A percentile compares a stretch with the other conserved stretches of the same genome.
phyloP scores from a whole-genome alignment of 805 yeast species.

The Saturnispora bothae region DNA sequence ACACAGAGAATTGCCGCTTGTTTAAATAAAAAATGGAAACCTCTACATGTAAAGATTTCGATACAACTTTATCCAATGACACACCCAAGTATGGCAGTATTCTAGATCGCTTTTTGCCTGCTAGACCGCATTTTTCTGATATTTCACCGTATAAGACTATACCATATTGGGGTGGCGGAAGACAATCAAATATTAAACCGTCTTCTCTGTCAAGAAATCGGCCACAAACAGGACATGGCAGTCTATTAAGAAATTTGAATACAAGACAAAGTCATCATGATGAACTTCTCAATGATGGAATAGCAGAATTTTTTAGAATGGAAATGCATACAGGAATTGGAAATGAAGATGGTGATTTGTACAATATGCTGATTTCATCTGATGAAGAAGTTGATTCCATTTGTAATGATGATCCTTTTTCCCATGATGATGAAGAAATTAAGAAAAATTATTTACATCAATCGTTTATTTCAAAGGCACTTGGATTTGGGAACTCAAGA shows the following conservation, averaged over 20 bases:
- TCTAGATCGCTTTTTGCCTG: conserved; percentile 21
- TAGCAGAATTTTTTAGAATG: too few species aligned
- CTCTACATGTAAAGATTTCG: not conserved
- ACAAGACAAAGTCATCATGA: too few species aligned
- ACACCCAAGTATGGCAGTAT: conserved; percentile 17
- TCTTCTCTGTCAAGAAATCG: not conserved
- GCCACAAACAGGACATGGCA: conserved; percentile 1
- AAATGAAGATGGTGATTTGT: not conserved
- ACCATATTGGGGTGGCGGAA: not conserved
- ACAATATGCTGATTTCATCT: not conserved
- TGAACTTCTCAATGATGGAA: too few species aligned
- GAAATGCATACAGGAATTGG: too few species aligned
- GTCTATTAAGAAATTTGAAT: not conserved
- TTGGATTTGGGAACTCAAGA: conserved; percentile 34
- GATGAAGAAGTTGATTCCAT: not conserved
- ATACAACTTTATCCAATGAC: conserved; percentile 11
- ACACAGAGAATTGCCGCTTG: too few species aligned
- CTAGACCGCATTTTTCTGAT: conserved; percentile 8
- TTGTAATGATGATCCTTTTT: not conserved
- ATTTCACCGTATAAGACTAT: not conserved
- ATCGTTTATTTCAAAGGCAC: conserved; percentile 38
- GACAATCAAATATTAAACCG: not conserved
- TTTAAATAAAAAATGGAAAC: conserved; percentile 1
- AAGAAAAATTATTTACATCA: conserved; percentile 19
- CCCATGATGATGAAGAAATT: not conserved